These are phyloP conservation scores for Staphylotrichum tortipilum DNA, from an alignment of 495 filamentous ascomycete species.

Conservation along the genomic window DNA sequence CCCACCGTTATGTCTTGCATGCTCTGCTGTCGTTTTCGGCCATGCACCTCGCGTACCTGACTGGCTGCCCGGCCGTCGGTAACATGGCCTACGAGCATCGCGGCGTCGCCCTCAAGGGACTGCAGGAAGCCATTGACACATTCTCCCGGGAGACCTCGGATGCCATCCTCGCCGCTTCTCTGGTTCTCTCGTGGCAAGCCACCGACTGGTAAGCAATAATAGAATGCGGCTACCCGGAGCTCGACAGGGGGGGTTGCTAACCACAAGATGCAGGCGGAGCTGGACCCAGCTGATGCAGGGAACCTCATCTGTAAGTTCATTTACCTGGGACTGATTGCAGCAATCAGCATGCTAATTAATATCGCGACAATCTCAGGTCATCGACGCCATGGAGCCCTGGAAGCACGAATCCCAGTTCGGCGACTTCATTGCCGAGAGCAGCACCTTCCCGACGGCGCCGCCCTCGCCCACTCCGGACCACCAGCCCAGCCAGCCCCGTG, in stretches of 20 bases:
- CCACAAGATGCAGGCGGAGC: constrained; percentile 55
- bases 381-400: constrained; percentile 89
- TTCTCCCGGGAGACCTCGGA: constrained; percentile 87
- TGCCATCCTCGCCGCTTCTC: constrained; percentile 83
- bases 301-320: constrained; percentile 72
- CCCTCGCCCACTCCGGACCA: constrained; percentile 51
- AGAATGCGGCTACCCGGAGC: constrained; percentile 24
- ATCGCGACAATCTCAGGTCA: constrained; percentile 49
- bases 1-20: constrained; percentile 85
- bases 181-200: constrained; percentile 91
- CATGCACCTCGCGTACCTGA: constrained; percentile 80
- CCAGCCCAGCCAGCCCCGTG: constrained; percentile 47
- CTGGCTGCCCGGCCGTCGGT: constrained; percentile 69
- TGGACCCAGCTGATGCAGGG: constrained; percentile 92
- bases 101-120: constrained; percentile 71
- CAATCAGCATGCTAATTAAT: constrained; percentile 26
- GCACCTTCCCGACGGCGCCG: constrained; percentile 54
- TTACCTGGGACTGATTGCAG: no score
- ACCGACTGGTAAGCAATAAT: constrained; percentile 85
- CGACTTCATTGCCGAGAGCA: constrained; percentile 71
- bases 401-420: constrained; percentile 79
- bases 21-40: constrained; percentile 84
- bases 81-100: constrained; percentile 83
- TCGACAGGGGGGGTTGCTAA: constrained; percentile 25
- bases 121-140: constrained; percentile 74